These are phyloP conservation scores for Glycyrrhiza uralensis DNA, from an alignment of 306 rosid genomes.

Conservation along the genomic window DNA sequence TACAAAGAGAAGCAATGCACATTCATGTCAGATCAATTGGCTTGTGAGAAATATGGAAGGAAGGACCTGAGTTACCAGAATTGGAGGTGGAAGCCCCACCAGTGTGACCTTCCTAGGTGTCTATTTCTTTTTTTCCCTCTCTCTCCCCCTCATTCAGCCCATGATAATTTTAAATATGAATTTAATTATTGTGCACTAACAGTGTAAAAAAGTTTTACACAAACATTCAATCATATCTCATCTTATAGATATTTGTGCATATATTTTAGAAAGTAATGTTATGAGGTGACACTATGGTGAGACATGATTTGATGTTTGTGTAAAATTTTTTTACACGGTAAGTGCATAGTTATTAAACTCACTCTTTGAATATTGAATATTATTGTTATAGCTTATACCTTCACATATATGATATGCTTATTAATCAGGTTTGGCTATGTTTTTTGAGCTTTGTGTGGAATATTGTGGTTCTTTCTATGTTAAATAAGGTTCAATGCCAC, in stretches of 20 bases:
- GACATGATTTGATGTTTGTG: too few relatives aligned
- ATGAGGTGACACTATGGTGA: too few relatives aligned
- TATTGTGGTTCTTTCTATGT: constrained; percentile 49
- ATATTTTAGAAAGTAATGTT: too few relatives aligned
- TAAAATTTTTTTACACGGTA: too few relatives aligned
- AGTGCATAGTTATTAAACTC: too few relatives aligned
- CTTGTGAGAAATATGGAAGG: constrained; percentile 86
- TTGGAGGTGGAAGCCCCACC: constrained; percentile 80
- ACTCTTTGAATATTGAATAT: not conserved
- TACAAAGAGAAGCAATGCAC: constrained; percentile 61
- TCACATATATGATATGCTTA: constrained; percentile 4
- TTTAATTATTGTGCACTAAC: too few relatives aligned
- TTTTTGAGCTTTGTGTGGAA: constrained; percentile 68
- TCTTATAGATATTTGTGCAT: too few relatives aligned
- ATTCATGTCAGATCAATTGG: constrained; percentile 86
- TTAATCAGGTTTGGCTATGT: constrained; percentile 27
- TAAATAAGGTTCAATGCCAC: constrained; percentile 88
- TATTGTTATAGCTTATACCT: constrained; percentile 7
- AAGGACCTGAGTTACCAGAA: constrained; percentile 60
- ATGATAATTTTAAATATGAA: too few relatives aligned
- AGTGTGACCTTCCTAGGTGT: constrained; percentile 69
- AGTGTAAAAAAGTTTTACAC: too few relatives aligned
- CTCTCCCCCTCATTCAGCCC: not conserved
- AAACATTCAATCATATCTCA: too few relatives aligned
- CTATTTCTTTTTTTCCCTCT: too few relatives aligned